Conservation (phyloP, 345 rosid genomes). For the Durio zibethinus region DNA sequence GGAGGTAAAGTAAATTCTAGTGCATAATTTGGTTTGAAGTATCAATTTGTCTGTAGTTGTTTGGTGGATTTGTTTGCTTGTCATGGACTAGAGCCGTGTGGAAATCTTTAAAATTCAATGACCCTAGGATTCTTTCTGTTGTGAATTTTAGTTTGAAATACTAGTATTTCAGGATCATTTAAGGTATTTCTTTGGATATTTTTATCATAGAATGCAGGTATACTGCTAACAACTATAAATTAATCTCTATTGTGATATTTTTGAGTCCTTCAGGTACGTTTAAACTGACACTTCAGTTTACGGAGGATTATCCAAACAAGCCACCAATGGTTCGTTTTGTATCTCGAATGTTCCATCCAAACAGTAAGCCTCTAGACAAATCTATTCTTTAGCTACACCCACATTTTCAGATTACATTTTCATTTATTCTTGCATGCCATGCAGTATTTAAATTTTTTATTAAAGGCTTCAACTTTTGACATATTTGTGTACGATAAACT, state of each 20-base stretch:
- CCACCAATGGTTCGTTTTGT: slow-evolving; percentile 83
- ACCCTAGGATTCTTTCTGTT: not conserved
- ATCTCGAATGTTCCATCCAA: slow-evolving; percentile 83
- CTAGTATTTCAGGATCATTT: not conserved
- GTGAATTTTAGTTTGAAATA: slow-evolving; percentile 1
- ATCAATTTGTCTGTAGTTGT: not conserved
- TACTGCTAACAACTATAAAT: not conserved
- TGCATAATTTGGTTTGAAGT: not conserved
- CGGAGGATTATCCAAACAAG: slow-evolving; percentile 78
- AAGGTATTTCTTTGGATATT: not conserved
- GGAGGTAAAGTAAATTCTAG: slow-evolving; percentile 47
- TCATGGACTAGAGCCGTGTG: not conserved
- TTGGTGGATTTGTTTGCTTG: not conserved
- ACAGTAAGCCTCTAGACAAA: slow-evolving; percentile 45
- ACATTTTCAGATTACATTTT: slow-evolving; percentile 3
- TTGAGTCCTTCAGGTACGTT: slow-evolving; percentile 56
- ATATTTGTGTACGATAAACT: not conserved
- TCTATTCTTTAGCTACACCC: not conserved
- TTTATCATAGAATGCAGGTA: not conserved
- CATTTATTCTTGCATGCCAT: not conserved
- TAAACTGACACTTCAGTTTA: slow-evolving; percentile 66
- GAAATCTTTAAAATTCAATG: not conserved
- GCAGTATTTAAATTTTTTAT: not conserved
- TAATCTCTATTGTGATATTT: not conserved
- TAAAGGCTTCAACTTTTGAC: not conserved